A percentile compares a stretch with the other conserved stretches of the same genome.
phyloP scores from a whole-genome alignment of 2,329 filamentous ascomycete species.

The Cladophialophora bantiana region DNA sequence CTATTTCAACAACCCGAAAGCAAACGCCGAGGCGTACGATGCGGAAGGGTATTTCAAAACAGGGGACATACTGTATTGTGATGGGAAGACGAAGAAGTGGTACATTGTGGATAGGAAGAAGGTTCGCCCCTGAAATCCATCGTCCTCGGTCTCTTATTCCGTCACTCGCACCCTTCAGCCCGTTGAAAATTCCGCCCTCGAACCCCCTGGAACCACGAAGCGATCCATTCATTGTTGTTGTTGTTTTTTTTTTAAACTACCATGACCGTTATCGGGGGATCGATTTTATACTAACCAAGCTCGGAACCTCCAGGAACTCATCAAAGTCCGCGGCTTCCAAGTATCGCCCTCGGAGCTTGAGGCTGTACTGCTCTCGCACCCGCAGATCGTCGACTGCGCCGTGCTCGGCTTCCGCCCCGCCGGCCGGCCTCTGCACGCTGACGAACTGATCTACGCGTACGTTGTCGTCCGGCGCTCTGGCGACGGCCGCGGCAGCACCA shows the following conservation, averaged over 20 bases:
- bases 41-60: conserved; percentile 50
- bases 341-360: conserved; percentile 60
- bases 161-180: too few relatives aligned
- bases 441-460: conserved; percentile 33
- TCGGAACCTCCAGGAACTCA: conserved; percentile 22
- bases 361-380: conserved; percentile 53
- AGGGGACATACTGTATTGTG: conserved; percentile 61
- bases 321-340: conserved; percentile 52
- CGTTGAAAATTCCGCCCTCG: too few relatives aligned
- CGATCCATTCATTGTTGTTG: too few relatives aligned
- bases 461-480: conserved; percentile 45
- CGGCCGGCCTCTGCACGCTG: conserved; percentile 11
- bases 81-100: conserved; percentile 28
- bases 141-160: too few relatives aligned
- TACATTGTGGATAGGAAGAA: conserved; percentile 36
- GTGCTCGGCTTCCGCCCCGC: conserved; percentile 53
- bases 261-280: too few relatives aligned
- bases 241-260: too few relatives aligned
- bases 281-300: too few relatives aligned
- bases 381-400: conserved; percentile 57
- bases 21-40: conserved; percentile 52
- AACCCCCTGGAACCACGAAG: too few relatives aligned
- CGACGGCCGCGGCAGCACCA: not conserved
- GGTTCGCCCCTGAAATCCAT: not conserved
- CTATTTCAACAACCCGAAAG: conserved; percentile 57